Conservation (phyloP, 352 stramenopile genomes). For the Phytophthora pseudosyringae region DNA sequence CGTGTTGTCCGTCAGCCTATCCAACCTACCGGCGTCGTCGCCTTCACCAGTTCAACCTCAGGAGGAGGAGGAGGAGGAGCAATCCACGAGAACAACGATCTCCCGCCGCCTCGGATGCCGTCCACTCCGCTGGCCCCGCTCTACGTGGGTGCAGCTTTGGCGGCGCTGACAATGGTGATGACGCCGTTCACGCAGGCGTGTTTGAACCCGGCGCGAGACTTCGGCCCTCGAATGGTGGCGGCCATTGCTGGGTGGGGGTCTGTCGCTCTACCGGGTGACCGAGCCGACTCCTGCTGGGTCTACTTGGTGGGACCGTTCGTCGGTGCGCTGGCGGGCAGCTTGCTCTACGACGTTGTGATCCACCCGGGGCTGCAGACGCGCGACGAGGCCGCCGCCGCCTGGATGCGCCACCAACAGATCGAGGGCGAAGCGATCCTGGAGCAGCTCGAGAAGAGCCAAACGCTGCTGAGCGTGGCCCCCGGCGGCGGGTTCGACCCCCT, state of each 20-base stretch:
- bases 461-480: constrained; percentile 25
- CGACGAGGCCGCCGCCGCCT: constrained; percentile 29
- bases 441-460: constrained; percentile 42
- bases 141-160: constrained; percentile 60
- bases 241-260: constrained; percentile 65
- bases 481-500: constrained; percentile 27
- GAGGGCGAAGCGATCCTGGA: constrained; percentile 41
- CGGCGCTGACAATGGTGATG: constrained; percentile 54
- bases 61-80: not conserved
- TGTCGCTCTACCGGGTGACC: constrained; percentile 46
- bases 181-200: constrained; percentile 73
- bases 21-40: constrained; percentile 18
- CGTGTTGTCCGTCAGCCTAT: constrained; percentile 52
- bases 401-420: constrained; percentile 39
- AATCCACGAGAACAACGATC: constrained; percentile 15
- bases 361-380: constrained; percentile 30
- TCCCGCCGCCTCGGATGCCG: constrained; percentile 14
- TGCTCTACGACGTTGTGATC: constrained; percentile 62
- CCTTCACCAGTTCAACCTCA: constrained; percentile 25
- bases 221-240: constrained; percentile 71
- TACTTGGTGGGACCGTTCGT: constrained; percentile 71
- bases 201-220: constrained; percentile 82
- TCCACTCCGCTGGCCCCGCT: constrained; percentile 39
- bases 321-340: constrained; percentile 54
- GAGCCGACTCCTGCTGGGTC: constrained; percentile 59